phyloP scores from a whole-genome alignment of 768 basidiomycete genomes.

The Suillus variegatus region DNA sequence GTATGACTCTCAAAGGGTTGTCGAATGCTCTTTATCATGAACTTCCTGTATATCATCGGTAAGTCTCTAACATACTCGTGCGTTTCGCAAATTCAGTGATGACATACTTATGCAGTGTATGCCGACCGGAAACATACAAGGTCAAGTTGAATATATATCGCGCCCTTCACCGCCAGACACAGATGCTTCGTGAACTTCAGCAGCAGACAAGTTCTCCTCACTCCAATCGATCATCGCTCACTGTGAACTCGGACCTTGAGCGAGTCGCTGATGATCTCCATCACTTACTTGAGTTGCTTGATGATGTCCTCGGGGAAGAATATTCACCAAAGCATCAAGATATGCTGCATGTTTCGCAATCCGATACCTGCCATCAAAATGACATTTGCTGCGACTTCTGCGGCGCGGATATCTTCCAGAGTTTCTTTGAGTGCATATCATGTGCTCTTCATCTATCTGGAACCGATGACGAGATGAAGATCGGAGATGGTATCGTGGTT shows the following conservation, averaged over 20 bases:
- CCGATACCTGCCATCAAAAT: constrained; percentile 21
- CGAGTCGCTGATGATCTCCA: constrained; percentile 26
- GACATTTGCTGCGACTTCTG: constrained; percentile 74
- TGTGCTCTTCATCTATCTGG: constrained; percentile 38
- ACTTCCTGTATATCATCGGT: constrained; percentile 81
- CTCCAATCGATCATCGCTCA: not conserved
- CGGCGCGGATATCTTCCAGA: constrained; percentile 78
- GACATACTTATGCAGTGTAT: constrained; percentile 53
- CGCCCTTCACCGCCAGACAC: constrained; percentile 43
- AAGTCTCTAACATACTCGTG: constrained; percentile 9
- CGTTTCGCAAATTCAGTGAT: not conserved
- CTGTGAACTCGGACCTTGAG: not conserved
- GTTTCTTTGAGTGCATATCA: constrained; percentile 68
- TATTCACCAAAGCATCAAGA: constrained; percentile 28
- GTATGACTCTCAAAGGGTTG: constrained; percentile 73
- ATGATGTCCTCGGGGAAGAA: constrained; percentile 52
- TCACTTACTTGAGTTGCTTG: constrained; percentile 46
- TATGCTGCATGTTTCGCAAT: constrained; percentile 32
- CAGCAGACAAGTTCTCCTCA: not conserved
- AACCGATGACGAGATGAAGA: constrained; percentile 18
- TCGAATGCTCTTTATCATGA: constrained; percentile 66
- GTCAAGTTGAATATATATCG: constrained; percentile 68
- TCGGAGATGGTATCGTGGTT: constrained; percentile 50
- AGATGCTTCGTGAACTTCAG: constrained; percentile 11
- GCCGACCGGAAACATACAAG: constrained; percentile 75